Evolutionary conservation across 306 rosid genomes (phyloP), one percentile per base, ranked within the genome.

Genomic region (Prunus campanulata): DNA sequence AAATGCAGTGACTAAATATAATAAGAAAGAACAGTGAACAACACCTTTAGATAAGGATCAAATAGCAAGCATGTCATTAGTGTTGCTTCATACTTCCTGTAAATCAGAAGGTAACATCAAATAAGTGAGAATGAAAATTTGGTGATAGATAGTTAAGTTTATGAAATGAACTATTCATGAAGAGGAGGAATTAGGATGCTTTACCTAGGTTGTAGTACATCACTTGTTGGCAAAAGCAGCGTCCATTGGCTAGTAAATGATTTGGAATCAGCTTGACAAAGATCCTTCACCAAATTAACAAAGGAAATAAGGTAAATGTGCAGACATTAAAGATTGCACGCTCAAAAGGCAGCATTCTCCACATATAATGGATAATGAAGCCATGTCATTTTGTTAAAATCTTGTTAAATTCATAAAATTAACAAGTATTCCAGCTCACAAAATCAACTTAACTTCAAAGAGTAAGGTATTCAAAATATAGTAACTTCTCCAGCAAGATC

Each of bases 41-140:
- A 76, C 83, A 94, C 98, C 97, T 95, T 92, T 68, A 90, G 78
- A 86, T 82, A 88, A 74, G 97, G 97, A 82, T 95, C 99, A 84
- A 88, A 92, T 68, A 95, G 81, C 85, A 95, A 79, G 83, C 97
- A 90, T 12, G 99, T 89, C 91, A 92, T 84, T 72, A 95, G 64
- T 78, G 93, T 92, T 74, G 97, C 92, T 78, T 92, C 99, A 84
- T 83, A 86, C 84, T 79, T 92, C 97, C 98, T 90, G 82, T 16
- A 79, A 78, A 78, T 78, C 76, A 81, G 29, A 63, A 68, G 55
- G 54, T 54, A 72, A 68, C 67, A 76, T 49, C 20, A 78, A 70
- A 55, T 54, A 68, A 73, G 64, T 29, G 32, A 65, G 60, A 25
- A 39, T 15, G 59, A 71, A 64, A 46, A 66, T 22, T 22, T 54